Evolutionary conservation across 768 basidiomycete species (phyloP).

Genomic region (Kwoniella europaea): DNA sequence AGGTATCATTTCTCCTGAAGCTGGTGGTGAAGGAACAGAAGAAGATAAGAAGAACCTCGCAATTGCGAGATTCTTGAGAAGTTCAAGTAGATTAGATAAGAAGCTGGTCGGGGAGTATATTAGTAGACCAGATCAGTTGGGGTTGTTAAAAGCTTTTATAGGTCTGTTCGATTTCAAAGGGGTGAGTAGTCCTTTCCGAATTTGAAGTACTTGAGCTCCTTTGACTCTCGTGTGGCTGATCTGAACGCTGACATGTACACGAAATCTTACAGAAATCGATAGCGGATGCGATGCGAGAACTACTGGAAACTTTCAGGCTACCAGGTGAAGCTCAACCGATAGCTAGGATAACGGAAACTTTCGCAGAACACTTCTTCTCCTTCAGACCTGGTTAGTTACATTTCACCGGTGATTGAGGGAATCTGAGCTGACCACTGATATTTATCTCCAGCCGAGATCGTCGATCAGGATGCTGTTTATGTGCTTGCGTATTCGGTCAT

Average conservation of each 20-base stretch:
- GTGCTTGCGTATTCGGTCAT: slow-evolving; percentile 94
- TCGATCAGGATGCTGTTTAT: slow-evolving; percentile 88
- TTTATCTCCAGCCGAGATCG: slow-evolving; percentile 73
- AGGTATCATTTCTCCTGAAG: slow-evolving; percentile 67
- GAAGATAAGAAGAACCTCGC: slow-evolving; percentile 44
- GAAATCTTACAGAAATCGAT: slow-evolving; percentile 73
- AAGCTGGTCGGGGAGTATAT: slow-evolving; percentile 90
- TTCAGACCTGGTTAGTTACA: slow-evolving; percentile 72
- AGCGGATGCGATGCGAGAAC: slow-evolving; percentile 92
- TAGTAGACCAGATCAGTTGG: slow-evolving; percentile 82
- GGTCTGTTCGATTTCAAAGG: slow-evolving; percentile 84
- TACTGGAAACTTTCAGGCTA: slow-evolving; percentile 89
- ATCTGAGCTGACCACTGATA: slow-evolving; percentile 16
- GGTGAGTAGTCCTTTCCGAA: slow-evolving; percentile 62
- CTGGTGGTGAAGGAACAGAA: slow-evolving; percentile 32
- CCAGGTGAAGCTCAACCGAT: slow-evolving; percentile 97
- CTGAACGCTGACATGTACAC: background rate
- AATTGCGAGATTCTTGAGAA: slow-evolving; percentile 84
- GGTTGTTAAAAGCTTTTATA: slow-evolving; percentile 84
- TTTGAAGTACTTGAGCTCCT: background rate
- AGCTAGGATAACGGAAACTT: slow-evolving; percentile 87
- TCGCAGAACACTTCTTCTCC: slow-evolving; percentile 88
- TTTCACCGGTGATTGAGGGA: background rate
- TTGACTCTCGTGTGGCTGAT: background rate
- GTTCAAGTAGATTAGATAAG: slow-evolving; percentile 84